Conservation (phyloP, 2,329 filamentous ascomycete species). For the Parastagonospora nodorum region DNA sequence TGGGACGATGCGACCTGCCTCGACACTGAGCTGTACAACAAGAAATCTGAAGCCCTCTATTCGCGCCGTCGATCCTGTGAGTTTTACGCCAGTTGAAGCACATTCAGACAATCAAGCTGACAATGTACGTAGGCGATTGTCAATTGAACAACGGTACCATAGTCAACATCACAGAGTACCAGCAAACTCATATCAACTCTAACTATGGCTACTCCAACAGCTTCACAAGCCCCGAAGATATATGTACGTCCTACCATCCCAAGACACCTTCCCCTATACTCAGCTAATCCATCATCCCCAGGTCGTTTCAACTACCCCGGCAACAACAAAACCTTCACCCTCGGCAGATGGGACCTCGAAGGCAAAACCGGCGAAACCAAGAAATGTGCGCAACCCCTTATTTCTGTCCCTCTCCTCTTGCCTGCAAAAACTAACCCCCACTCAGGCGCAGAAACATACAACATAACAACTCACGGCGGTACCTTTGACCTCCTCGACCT, state of each 20-base stretch:
- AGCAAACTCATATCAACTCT: not conserved
- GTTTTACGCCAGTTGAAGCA: not conserved
- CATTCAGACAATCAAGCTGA: not conserved
- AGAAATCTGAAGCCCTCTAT: not conserved
- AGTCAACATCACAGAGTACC: not conserved
- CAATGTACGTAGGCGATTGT: constrained; percentile 23
- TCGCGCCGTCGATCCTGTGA: not conserved
- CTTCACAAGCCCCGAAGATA: constrained; percentile 7
- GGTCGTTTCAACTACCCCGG: constrained; percentile 12
- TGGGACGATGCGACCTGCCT: constrained; percentile 17
- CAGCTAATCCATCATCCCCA: no score
- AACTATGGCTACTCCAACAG: not conserved
- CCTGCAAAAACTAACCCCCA: not conserved
- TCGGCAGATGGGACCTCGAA: not conserved
- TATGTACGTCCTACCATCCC: not conserved
- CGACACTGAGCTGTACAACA: not conserved
- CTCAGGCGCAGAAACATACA: not conserved
- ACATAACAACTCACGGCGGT: not conserved
- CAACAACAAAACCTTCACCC: constrained; percentile 1
- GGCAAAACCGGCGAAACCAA: not conserved
- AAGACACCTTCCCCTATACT: not conserved
- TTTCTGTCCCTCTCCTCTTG: not conserved
- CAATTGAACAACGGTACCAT: constrained; percentile 25
- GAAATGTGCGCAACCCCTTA: not conserved
- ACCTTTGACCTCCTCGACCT: constrained; percentile 3